phyloP scores from a whole-genome alignment of 345 rosid species.

The Salix caprea region DNA sequence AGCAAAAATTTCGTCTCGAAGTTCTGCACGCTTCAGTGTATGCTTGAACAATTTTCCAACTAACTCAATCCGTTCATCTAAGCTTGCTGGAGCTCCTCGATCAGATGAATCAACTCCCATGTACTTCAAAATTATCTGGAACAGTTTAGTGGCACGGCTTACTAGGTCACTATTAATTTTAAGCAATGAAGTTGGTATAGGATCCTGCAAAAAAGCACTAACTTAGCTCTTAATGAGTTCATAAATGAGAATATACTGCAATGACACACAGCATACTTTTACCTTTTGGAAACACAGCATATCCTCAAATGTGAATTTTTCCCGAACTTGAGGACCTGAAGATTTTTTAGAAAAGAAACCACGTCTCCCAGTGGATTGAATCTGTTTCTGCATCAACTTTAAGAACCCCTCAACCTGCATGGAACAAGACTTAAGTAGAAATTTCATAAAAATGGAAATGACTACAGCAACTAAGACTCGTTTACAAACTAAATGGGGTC shows the following conservation, averaged over 20 bases:
- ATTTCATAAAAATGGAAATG: constrained; percentile 4
- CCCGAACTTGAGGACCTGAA: constrained; percentile 61
- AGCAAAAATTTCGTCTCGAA: constrained; percentile 91
- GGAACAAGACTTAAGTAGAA: constrained; percentile 1
- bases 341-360: constrained; percentile 84
- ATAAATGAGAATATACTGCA: background rate
- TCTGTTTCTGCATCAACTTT: constrained; percentile 91
- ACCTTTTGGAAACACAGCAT: constrained; percentile 99
- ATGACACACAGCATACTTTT: background rate
- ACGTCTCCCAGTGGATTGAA: constrained; percentile 83
- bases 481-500: background rate
- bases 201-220: constrained; percentile 52
- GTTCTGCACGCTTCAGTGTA: constrained; percentile 84
- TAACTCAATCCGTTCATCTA: constrained; percentile 85
- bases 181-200: constrained; percentile 89
- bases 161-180: constrained; percentile 76
- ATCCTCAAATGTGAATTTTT: constrained; percentile 87
- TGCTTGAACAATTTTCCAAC: constrained; percentile 84
- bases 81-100: constrained; percentile 56
- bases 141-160: constrained; percentile 80
- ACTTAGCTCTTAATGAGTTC: constrained; percentile 10
- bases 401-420: constrained; percentile 79
- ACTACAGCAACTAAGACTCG: background rate
- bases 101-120: constrained; percentile 93
- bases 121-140: constrained; percentile 79